These are phyloP conservation scores for Sarocladium strictum DNA, from an alignment of 2,329 filamentous ascomycete genomes.

Conservation along the genomic window DNA sequence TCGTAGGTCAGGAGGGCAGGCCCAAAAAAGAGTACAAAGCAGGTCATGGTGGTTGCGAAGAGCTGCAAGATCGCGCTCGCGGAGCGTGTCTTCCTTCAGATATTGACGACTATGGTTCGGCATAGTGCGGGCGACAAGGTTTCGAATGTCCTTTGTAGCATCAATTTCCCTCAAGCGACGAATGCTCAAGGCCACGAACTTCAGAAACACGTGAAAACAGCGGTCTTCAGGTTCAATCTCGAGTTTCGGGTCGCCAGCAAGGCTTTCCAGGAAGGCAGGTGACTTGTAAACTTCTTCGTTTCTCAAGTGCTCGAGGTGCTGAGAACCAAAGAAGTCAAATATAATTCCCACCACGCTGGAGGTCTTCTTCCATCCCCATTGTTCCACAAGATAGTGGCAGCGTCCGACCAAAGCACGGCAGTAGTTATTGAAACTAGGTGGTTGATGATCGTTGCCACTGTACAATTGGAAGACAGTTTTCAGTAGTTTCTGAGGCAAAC, in stretches of 20 bases:
- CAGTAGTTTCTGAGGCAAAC: conserved; percentile 49
- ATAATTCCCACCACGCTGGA: conserved; percentile 53
- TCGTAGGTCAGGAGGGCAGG: conserved; percentile 47
- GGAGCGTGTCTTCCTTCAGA: conserved; percentile 54
- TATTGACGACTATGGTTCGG: conserved; percentile 63
- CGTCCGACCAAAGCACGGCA: conserved; percentile 52
- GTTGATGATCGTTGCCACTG: conserved; percentile 45
- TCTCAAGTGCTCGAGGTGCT: conserved; percentile 54
- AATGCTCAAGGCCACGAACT: conserved; percentile 54
- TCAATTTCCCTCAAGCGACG: conserved; percentile 41
- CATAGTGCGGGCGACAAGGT: conserved; percentile 54
- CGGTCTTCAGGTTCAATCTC: conserved; percentile 48
- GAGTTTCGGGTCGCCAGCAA: conserved; percentile 41
- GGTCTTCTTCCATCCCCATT: conserved; percentile 61
- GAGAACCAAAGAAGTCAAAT: conserved; percentile 63
- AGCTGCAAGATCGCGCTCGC: conserved; percentile 55
- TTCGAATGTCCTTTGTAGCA: conserved; percentile 51
- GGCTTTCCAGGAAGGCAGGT: conserved; percentile 53
- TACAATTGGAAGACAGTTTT: conserved; percentile 55
- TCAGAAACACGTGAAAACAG: conserved; percentile 64
- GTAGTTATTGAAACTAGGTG: conserved; percentile 60
- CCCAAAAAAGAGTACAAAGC: conserved; percentile 61
- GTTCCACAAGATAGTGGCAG: conserved; percentile 56
- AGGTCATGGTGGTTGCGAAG: conserved; percentile 65
- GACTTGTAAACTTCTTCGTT: conserved; percentile 60